Evolutionary conservation across 2,329 filamentous ascomycete genomes (phyloP).

Genomic region (Diaporthe australafricana): DNA sequence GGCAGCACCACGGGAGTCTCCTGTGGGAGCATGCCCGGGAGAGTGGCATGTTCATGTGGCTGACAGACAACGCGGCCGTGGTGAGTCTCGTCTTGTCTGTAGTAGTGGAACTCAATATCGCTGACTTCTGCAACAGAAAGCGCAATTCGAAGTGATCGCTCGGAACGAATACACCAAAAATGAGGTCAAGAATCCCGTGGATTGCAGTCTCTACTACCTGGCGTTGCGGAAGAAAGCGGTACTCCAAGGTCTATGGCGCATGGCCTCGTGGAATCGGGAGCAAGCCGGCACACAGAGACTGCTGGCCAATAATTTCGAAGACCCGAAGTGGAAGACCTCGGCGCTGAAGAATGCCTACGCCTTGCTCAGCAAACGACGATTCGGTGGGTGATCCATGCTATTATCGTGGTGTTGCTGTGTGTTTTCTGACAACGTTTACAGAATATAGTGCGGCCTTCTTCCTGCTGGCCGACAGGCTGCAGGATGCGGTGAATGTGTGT

Average conservation of each 20-base stretch:
- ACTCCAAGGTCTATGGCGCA: conserved; percentile 91
- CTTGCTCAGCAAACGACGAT: conserved; percentile 88
- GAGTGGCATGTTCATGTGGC: conserved; percentile 95
- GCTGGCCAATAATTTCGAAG: conserved; percentile 89
- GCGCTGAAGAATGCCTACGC: conserved; percentile 98
- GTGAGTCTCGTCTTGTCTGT: conserved; percentile 61
- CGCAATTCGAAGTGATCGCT: conserved; percentile 90
- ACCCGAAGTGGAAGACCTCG: conserved; percentile 87
- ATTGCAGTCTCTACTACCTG: conserved; percentile 92
- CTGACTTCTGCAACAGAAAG: conserved; percentile 58
- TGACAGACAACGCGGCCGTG: conserved; percentile 80
- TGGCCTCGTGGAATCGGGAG: conserved; percentile 90
- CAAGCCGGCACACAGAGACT: conserved; percentile 83
- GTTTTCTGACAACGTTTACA: conserved; percentile 60
- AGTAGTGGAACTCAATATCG: background rate
- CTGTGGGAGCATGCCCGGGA: conserved; percentile 88
- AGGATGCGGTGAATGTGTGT: conserved; percentile 88
- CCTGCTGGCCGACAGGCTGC: conserved; percentile 84
- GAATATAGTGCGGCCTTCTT: conserved; percentile 98
- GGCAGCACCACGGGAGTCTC: conserved; percentile 83
- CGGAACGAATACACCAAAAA: conserved; percentile 92
- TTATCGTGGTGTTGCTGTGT: background rate
- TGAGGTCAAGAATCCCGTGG: conserved; percentile 88
- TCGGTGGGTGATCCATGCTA: conserved; percentile 65
- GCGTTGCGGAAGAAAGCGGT: conserved; percentile 92